These are phyloP conservation scores for Vaccinium macrocarpon DNA, from an alignment of 148 eudicot species.

Conservation along the genomic window DNA sequence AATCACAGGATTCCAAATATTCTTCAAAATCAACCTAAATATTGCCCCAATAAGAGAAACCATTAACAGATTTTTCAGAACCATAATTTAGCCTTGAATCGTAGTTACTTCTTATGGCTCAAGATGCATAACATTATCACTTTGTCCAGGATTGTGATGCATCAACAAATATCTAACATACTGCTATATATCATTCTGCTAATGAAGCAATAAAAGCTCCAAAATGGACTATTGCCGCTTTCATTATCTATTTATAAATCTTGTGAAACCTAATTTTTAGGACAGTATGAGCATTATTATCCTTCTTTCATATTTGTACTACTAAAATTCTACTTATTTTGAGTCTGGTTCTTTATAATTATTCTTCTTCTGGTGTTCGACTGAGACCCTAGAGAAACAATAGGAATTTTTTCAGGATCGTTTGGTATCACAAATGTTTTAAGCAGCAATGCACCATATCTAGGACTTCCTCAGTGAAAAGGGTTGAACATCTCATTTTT, in stretches of 20 bases:
- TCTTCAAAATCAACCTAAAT: background rate
- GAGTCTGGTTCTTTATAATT: background rate
- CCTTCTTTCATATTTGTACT: background rate
- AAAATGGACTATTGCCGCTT: background rate
- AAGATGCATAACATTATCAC: background rate
- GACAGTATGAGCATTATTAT: background rate
- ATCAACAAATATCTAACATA: background rate
- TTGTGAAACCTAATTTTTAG: background rate
- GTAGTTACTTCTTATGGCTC: conserved; percentile 1
- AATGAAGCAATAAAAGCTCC: background rate
- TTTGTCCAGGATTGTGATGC: conserved; percentile 1
- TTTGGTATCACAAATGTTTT: background rate
- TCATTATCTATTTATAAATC: background rate
- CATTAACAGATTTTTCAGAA: background rate
- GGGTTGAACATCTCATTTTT: conserved; percentile 13
- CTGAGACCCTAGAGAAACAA: background rate
- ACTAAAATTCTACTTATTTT: background rate
- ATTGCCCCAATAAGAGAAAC: background rate
- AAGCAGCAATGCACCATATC: background rate
- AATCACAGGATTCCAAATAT: conserved; percentile 7
- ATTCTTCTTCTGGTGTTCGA: background rate
- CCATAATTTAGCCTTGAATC: background rate
- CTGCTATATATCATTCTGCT: background rate
- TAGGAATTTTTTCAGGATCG: background rate
- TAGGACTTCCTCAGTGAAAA: background rate